Percentiles rank a stretch among this genome's conserved stretches.
phyloP scores from a whole-genome alignment of 2,329 filamentous ascomycete species.

The Clonostachys byssicola region DNA sequence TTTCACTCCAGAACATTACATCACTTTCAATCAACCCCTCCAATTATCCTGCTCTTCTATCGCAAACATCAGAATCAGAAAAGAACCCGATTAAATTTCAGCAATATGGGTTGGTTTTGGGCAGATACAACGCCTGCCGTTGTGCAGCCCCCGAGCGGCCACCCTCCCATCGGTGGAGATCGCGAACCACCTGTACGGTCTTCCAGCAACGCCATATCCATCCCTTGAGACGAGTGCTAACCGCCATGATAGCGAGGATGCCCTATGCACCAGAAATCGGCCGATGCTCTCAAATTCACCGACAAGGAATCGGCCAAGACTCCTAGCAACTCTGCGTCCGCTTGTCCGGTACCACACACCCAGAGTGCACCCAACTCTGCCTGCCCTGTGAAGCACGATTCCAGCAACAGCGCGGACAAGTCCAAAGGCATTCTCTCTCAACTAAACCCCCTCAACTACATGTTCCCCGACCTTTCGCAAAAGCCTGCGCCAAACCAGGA shows the following conservation, averaged over 20 bases:
- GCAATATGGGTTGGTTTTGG: conserved; percentile 61
- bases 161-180: conserved; percentile 17
- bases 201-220: neutral
- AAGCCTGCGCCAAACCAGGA: conserved; percentile 69
- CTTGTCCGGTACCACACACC: conserved; percentile 22
- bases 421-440: conserved; percentile 46
- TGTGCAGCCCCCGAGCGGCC: conserved; percentile 23
- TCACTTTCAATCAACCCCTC: no score
- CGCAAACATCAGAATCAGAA: neutral
- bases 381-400: conserved; percentile 21
- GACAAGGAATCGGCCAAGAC: conserved; percentile 10
- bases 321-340: conserved; percentile 9
- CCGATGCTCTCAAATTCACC: conserved; percentile 37
- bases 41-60: neutral
- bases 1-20: no score
- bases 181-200: conserved; percentile 24
- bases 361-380: conserved; percentile 9
- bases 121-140: conserved; percentile 39
- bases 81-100: neutral
- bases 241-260: conserved; percentile 32
- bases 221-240: conserved; percentile 9
- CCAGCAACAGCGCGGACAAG: conserved; percentile 18
- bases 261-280: conserved; percentile 53
- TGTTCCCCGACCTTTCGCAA: conserved; percentile 86
- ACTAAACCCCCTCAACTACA: conserved; percentile 80